Evolutionary conservation across 2,329 filamentous ascomycete species (phyloP), one percentile per base, ranked within the genome.

Genomic region (Colletotrichum sp.): DNA sequence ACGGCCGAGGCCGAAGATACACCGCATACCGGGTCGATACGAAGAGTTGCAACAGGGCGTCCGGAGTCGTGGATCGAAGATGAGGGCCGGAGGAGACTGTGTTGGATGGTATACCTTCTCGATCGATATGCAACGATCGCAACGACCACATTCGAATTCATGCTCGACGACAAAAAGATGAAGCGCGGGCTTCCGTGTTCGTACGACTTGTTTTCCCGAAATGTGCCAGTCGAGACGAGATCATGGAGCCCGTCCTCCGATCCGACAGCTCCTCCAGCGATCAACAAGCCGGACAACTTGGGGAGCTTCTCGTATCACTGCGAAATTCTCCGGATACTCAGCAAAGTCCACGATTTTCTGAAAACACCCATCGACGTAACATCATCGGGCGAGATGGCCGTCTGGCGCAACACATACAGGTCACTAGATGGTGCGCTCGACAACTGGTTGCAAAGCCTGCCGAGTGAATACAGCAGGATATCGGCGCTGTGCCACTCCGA

Each of bases 271-370:
- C 36, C 68, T 16, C 73, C 73, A 2, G 38, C 66, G 8, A 79
- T 86, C 21, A 84, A 85, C 76, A 84, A 82, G 32, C 82, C 85
- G 0, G 86, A 87, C 66, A 87, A 87, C 36, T 80, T 87, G 0
- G 86, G 86, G 12, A 87, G 85, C 70, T 87, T 87, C 71, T 85
- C 86, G 0, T 86, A 87, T 16, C 86, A 87, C 67, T 87, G 86
- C 77, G 84, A 87, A 67, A 85, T 87, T n/a, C 77, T 87, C 12
- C 80, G 84, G 3, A 86, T 87, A 18, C 77, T 87, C 3, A 86
- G 84, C 76, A 83, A 82, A n/a, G 83, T 87, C 2, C 85, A 87
- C 77, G 81, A 84, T 55, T 87, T 87, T 67, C 81, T 87, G 36
- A 85, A 85, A 62, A 81, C 77, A 1, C 84, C 85, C 1, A 75